Percentiles rank a stretch among this genome's conserved stretches.
These are phyloP conservation scores for Cryoendolithus antarcticus DNA, from an alignment of 2,329 filamentous ascomycete species.

Conservation along the genomic window DNA sequence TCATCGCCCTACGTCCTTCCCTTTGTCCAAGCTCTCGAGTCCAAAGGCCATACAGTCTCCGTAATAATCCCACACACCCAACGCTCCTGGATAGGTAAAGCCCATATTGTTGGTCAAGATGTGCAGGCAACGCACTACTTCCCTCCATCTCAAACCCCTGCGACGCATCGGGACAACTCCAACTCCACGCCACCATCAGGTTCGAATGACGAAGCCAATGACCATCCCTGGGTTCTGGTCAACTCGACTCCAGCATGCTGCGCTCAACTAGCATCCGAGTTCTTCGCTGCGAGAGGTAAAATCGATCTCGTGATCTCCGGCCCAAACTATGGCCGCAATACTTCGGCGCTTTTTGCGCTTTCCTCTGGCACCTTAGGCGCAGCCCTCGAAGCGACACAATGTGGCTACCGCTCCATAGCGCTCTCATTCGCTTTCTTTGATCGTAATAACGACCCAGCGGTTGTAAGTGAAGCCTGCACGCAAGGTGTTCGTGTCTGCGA, in stretches of 20 bases:
- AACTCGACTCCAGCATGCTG: conserved; percentile 38
- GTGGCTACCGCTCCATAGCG: conserved; percentile 52
- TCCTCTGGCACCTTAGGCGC: conserved; percentile 38
- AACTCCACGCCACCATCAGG: conserved; percentile 5
- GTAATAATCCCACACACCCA: conserved; percentile 86
- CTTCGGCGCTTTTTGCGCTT: conserved; percentile 38
- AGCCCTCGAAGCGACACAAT: conserved; percentile 37
- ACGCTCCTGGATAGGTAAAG: conserved; percentile 96
- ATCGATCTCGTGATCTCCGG: conserved; percentile 38
- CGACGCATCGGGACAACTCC: conserved; percentile 13
- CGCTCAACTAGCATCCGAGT: conserved; percentile 36
- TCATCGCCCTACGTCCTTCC: conserved; percentile 39
- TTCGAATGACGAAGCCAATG: conserved; percentile 23
- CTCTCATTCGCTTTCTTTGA: conserved; percentile 85
- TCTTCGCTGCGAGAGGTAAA: conserved; percentile 31
- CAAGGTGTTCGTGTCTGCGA: conserved; percentile 69
- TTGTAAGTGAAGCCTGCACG: conserved; percentile 65
- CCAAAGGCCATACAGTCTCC: conserved; percentile 72
- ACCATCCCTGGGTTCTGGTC: conserved; percentile 36
- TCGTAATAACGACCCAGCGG: conserved; percentile 65
- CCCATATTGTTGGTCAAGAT: conserved; percentile 75
- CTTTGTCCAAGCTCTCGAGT: conserved; percentile 33
- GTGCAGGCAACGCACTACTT: conserved; percentile 55
- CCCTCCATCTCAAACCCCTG: conserved; percentile 29
- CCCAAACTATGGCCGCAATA: conserved; percentile 40